A percentile compares a stretch with the other conserved stretches of the same genome.
phyloP scores from a whole-genome alignment of 108 stramenopile species.

The Pseudonitzschia multiseries region DNA sequence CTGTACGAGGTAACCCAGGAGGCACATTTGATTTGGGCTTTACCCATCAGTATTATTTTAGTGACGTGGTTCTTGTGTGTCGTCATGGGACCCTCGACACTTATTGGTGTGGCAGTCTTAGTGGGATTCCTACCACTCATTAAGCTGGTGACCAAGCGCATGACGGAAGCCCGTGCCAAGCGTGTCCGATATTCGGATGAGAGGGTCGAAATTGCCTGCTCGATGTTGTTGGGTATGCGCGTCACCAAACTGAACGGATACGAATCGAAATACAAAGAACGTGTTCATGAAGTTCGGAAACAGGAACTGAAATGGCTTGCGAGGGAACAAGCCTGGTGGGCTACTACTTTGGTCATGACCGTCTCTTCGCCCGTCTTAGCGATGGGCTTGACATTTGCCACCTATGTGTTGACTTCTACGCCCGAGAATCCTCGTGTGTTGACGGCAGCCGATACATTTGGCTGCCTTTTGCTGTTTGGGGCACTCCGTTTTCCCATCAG shows the following conservation, averaged over 20 bases:
- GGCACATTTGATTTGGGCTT: constrained; percentile 86
- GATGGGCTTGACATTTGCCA: constrained; percentile 62
- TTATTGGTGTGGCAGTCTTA: constrained; percentile 69
- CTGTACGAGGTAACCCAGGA: constrained; percentile 81
- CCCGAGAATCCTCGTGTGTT: constrained; percentile 50
- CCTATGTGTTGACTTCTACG: constrained; percentile 47
- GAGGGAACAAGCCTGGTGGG: constrained; percentile 73
- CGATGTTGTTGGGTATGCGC: constrained; percentile 81
- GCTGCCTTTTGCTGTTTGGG: constrained; percentile 62
- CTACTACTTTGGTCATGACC: constrained; percentile 65
- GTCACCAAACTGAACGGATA: constrained; percentile 84
- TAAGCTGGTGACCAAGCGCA: constrained; percentile 47
- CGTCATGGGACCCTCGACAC: constrained; percentile 64
- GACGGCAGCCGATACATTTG: constrained; percentile 74
- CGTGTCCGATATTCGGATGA: constrained; percentile 69
- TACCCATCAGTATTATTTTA: constrained; percentile 71
- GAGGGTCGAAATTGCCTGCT: constrained; percentile 64
- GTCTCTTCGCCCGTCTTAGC: constrained; percentile 67
- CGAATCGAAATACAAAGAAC: constrained; percentile 53
- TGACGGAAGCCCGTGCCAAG: constrained; percentile 62
- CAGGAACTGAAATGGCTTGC: constrained; percentile 54
- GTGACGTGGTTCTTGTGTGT: constrained; percentile 67
- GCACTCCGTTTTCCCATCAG: constrained; percentile 87
- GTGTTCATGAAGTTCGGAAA: constrained; percentile 46
- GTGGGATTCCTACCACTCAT: constrained; percentile 73